These are phyloP conservation scores for Funneliformis geosporum DNA, from an alignment of 192 early-diverging fungal genomes.

Conservation along the genomic window DNA sequence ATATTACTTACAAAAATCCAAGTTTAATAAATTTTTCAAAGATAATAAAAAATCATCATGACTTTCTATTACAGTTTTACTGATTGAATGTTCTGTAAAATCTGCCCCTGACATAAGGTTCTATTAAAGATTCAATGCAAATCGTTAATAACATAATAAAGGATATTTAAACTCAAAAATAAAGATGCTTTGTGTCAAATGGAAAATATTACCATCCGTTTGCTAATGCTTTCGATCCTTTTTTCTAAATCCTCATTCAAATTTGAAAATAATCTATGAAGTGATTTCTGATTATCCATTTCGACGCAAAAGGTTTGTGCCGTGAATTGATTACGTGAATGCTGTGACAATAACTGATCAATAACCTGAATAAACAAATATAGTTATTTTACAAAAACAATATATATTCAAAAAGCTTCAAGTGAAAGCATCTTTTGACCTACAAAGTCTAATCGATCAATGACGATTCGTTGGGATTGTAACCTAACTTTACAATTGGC, in stretches of 20 bases:
- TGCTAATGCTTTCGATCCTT: neutral
- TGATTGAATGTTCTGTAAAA: neutral
- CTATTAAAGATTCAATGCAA: neutral
- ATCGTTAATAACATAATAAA: neutral
- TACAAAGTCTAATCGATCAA: conserved; percentile 4
- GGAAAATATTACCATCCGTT: conserved; percentile 8
- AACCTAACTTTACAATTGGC: conserved; percentile 8
- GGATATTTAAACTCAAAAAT: neutral
- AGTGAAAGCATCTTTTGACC: neutral
- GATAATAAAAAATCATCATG: conserved; percentile 23
- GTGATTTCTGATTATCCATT: conserved; percentile 14
- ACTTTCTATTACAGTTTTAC: conserved; percentile 14
- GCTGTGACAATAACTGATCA: conserved; percentile 16
- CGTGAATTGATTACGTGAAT: conserved; percentile 4
- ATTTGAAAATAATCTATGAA: neutral
- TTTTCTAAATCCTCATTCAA: conserved; percentile 10
- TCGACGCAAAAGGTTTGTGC: conserved; percentile 6
- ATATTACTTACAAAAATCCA: neutral
- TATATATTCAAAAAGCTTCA: neutral
- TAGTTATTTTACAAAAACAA: neutral
- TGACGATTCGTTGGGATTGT: neutral
- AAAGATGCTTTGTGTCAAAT: neutral
- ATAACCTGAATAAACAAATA: neutral
- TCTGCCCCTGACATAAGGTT: neutral
- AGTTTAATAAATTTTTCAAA: conserved; percentile 9